phyloP scores from a whole-genome alignment of 495 filamentous ascomycete species.

The Penicillium egyptiacum region DNA sequence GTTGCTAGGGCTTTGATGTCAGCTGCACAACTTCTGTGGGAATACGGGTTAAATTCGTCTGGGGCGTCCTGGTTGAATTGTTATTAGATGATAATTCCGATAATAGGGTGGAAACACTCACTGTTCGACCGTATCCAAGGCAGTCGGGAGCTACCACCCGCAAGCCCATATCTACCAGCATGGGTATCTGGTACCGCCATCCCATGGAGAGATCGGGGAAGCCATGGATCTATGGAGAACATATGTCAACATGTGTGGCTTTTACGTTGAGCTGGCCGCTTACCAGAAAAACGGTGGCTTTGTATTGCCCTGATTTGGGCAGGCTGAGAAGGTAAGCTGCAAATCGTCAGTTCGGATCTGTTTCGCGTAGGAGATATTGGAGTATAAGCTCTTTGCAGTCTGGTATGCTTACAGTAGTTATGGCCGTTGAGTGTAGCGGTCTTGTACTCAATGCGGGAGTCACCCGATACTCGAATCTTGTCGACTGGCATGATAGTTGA shows the following conservation, averaged over 20 bases:
- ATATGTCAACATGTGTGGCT: conserved; percentile 3
- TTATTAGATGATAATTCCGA: not conserved
- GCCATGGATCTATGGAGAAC: conserved; percentile 54
- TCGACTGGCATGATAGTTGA: conserved; percentile 47
- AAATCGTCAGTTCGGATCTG: not conserved
- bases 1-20: conserved; percentile 66
- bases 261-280: conserved; percentile 9
- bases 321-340: conserved; percentile 61
- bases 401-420: conserved; percentile 54
- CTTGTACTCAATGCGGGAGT: conserved; percentile 62
- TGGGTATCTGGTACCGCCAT: conserved; percentile 84
- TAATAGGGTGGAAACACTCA: conserved; percentile 28
- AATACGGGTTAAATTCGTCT: conserved; percentile 56
- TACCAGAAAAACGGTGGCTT: conserved; percentile 67
- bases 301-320: conserved; percentile 51
- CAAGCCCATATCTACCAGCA: conserved; percentile 64
- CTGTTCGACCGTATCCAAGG: conserved; percentile 78
- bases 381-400: not conserved
- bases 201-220: conserved; percentile 68
- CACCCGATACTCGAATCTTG: conserved; percentile 59
- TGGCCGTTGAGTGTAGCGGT: conserved; percentile 60
- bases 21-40: conserved; percentile 64
- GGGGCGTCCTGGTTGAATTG: conserved; percentile 55
- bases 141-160: conserved; percentile 76
- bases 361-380: not conserved